Conservation (phyloP, 768 basidiomycete species). For the Floccularia luteovirens region DNA sequence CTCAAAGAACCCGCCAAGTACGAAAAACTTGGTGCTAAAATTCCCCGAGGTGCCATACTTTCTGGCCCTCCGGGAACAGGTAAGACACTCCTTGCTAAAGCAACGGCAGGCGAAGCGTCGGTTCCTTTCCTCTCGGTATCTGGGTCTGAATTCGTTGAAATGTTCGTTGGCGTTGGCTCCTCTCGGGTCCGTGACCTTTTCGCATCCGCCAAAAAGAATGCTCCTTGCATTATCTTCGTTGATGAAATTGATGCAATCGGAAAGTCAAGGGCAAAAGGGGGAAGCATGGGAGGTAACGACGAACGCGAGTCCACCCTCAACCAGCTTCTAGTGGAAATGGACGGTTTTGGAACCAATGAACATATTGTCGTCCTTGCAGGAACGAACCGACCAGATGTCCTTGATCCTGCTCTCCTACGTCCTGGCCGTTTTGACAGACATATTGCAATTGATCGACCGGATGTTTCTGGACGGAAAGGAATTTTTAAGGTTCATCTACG, state of each 20-base stretch:
- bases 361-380: slow-evolving; percentile 96
- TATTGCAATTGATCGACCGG: slow-evolving; percentile 91
- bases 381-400: slow-evolving; percentile 94
- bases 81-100: slow-evolving; percentile 96
- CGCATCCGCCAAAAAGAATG: slow-evolving; percentile 94
- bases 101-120: slow-evolving; percentile 95
- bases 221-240: slow-evolving; percentile 97
- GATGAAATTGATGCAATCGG: slow-evolving; percentile 99
- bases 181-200: slow-evolving; percentile 97
- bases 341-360: slow-evolving; percentile 96
- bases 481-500: slow-evolving; percentile 91
- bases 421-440: slow-evolving; percentile 98
- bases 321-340: slow-evolving; percentile 98
- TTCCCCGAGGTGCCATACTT: slow-evolving; percentile 90
- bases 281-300: slow-evolving; percentile 79
- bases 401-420: slow-evolving; percentile 92
- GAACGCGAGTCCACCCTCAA: slow-evolving; percentile 97
- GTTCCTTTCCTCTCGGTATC: slow-evolving; percentile 99
- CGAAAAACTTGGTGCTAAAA: slow-evolving; percentile 96
- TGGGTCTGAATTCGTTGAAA: slow-evolving; percentile 98
- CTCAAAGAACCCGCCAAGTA: slow-evolving; percentile 93
- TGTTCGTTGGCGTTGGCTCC: slow-evolving; percentile 99
- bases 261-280: slow-evolving; percentile 81
- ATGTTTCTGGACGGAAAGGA: slow-evolving; percentile 87
- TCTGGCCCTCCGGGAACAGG: slow-evolving; percentile 97